phyloP scores from a whole-genome alignment of 106 monocot species.

The Triglochin maritima region DNA sequence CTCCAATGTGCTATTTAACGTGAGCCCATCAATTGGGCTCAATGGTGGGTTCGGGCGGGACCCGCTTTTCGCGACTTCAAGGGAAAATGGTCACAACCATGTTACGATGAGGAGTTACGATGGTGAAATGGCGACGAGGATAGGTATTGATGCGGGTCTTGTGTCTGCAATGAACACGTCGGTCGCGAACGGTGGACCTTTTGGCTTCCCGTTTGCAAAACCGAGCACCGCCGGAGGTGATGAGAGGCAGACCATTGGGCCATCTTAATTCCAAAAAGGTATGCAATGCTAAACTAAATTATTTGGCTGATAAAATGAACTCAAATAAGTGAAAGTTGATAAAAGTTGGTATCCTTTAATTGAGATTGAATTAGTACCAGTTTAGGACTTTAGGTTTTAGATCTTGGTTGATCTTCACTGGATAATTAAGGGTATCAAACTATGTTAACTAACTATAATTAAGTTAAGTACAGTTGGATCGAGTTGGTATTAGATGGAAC shows the following conservation, averaged over 20 bases:
- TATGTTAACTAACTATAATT: too few species aligned
- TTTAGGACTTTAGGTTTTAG: too few species aligned
- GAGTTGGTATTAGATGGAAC: too few species aligned
- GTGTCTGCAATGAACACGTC: slow-evolving; percentile 21
- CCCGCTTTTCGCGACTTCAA: slow-evolving; percentile 5
- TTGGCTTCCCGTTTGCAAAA: slow-evolving; percentile 28
- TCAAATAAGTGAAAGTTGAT: too few species aligned
- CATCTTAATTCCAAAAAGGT: slow-evolving; percentile 7
- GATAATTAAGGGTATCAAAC: too few species aligned
- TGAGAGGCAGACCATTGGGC: slow-evolving; percentile 26
- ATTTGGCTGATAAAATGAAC: too few species aligned
- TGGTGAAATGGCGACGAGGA: slow-evolving; percentile 21
- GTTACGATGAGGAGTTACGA: slow-evolving; percentile 25
- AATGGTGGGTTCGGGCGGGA: slow-evolving; percentile 14
- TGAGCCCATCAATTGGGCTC: not conserved
- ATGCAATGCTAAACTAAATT: not conserved
- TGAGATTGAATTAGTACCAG: too few species aligned
- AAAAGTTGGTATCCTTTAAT: too few species aligned
- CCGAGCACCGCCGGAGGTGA: slow-evolving; percentile 33
- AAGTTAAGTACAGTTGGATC: too few species aligned
- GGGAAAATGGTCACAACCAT: slow-evolving; percentile 2
- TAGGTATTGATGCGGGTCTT: slow-evolving; percentile 17
- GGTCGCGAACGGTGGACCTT: slow-evolving; percentile 5
- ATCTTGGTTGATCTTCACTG: too few species aligned
- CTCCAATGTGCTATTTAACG: slow-evolving; percentile 6